A percentile compares a stretch with the other conserved stretches of the same genome.
Evolutionary conservation across 805 yeast genomes (phyloP).

Genomic region (Kodamaea kakaduensis): DNA sequence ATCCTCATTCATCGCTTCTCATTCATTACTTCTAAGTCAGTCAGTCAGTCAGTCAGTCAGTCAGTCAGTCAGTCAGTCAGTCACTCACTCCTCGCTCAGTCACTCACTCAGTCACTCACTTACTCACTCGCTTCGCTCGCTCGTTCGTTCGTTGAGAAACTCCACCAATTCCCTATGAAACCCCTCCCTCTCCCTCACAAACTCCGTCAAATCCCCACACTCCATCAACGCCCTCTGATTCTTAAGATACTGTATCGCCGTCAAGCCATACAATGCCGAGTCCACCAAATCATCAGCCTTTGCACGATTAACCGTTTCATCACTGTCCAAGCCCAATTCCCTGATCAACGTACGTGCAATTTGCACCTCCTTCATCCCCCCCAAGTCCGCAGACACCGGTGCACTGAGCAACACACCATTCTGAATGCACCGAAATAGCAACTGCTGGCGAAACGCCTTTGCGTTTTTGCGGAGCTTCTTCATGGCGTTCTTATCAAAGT

Average conservation of each 20-base stretch:
- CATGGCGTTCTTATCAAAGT: slow-evolving; percentile 5
- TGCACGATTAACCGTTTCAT: slow-evolving; percentile 9
- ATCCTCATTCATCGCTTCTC: no score
- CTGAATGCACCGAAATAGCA: slow-evolving; percentile 11
- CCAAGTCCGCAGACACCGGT: neutral
- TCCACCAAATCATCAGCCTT: slow-evolving; percentile 69
- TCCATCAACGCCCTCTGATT: slow-evolving; percentile 18
- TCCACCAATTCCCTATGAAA: slow-evolving; percentile 16
- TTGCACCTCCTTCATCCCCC: slow-evolving; percentile 3
- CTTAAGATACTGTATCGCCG: slow-evolving; percentile 39
- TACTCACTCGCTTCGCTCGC: no score
- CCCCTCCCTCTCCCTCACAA: slow-evolving; percentile 19
- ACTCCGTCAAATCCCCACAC: slow-evolving; percentile 19
- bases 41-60: no score
- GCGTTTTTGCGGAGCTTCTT: slow-evolving; percentile 6
- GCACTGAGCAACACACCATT: neutral
- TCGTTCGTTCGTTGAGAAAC: slow-evolving; percentile 15
- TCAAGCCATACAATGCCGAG: slow-evolving; percentile 57
- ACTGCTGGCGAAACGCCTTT: slow-evolving; percentile 11
- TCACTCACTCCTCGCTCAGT: no score
- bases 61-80: no score
- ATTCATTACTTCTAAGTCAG: no score
- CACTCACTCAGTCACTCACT: no score
- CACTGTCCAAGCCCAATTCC: neutral
- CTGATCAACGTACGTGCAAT: slow-evolving; percentile 3